These are phyloP conservation scores for Aspergillus transmontanensis DNA, from an alignment of 2,329 filamentous ascomycete genomes.

Conservation along the genomic window DNA sequence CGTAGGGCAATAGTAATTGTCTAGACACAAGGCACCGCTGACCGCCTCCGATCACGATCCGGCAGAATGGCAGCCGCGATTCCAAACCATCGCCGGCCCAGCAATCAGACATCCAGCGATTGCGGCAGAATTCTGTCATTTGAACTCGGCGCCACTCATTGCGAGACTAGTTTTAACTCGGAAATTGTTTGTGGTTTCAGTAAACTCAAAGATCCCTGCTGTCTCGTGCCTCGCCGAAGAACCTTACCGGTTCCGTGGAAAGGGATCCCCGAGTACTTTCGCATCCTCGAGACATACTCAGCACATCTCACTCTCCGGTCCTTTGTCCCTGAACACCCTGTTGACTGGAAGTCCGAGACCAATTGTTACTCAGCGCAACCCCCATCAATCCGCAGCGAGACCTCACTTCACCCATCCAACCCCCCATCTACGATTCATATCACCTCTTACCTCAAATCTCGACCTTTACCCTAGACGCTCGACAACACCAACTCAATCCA, in stretches of 20 bases:
- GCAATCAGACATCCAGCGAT: background rate
- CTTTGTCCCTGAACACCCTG: background rate
- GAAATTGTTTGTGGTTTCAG: background rate
- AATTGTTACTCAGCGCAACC: background rate
- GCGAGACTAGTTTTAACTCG: background rate
- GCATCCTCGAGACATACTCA: background rate
- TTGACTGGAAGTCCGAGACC: background rate
- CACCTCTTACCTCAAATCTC: background rate
- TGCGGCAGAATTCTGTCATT: background rate
- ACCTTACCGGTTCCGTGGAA: background rate
- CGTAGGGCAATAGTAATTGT: background rate
- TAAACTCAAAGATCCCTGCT: background rate
- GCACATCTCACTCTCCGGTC: background rate
- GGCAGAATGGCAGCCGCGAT: constrained; percentile 29
- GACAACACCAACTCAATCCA: background rate
- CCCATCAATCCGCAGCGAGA: background rate
- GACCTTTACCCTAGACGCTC: background rate
- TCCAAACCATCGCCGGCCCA: background rate
- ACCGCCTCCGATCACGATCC: constrained; percentile 31
- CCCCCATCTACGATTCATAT: background rate
- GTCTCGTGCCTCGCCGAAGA: background rate
- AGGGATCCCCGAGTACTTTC: background rate
- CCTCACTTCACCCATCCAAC: background rate
- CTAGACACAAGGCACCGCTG: background rate
- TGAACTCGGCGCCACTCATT: background rate